These are phyloP conservation scores for Mycena metata DNA, from an alignment of 768 basidiomycete genomes.

Conservation along the genomic window DNA sequence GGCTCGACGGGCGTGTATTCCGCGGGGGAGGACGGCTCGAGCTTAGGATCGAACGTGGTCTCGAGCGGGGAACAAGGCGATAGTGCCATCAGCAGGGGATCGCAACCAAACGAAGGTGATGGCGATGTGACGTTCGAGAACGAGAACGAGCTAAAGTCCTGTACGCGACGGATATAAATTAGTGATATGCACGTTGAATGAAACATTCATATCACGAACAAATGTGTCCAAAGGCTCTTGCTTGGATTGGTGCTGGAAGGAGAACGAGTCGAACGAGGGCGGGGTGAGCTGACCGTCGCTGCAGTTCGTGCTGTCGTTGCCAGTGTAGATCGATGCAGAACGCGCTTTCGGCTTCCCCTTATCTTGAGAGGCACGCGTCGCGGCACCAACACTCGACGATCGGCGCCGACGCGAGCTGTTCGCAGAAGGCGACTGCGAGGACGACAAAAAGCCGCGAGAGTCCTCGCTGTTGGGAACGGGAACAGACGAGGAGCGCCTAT, in stretches of 20 bases:
- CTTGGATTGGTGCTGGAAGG: slow-evolving; percentile 46
- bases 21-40: slow-evolving; percentile 31
- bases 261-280: slow-evolving; percentile 51
- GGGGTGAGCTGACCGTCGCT: slow-evolving; percentile 44
- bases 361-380: slow-evolving; percentile 38
- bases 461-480: slow-evolving; percentile 61
- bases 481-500: slow-evolving; percentile 76
- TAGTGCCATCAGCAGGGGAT: slow-evolving; percentile 40
- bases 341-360: slow-evolving; percentile 16
- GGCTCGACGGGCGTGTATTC: slow-evolving; percentile 22
- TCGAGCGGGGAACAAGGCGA: slow-evolving; percentile 27
- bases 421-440: slow-evolving; percentile 31
- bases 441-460: slow-evolving; percentile 52
- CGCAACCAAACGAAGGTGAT: slow-evolving; percentile 46
- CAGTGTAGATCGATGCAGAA: slow-evolving; percentile 38
- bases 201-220: slow-evolving; percentile 53
- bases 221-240: slow-evolving; percentile 59
- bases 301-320: slow-evolving; percentile 34
- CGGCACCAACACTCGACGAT: slow-evolving; percentile 49
- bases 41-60: slow-evolving; percentile 21
- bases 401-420: slow-evolving; percentile 42
- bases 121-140: slow-evolving; percentile 57
- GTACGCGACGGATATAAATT: slow-evolving; percentile 21
- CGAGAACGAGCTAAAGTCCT: slow-evolving; percentile 63
- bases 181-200: slow-evolving; percentile 12